Evolutionary conservation across 345 rosid species (phyloP), one percentile per base, ranked within the genome.

Genomic region (Salix caprea): DNA sequence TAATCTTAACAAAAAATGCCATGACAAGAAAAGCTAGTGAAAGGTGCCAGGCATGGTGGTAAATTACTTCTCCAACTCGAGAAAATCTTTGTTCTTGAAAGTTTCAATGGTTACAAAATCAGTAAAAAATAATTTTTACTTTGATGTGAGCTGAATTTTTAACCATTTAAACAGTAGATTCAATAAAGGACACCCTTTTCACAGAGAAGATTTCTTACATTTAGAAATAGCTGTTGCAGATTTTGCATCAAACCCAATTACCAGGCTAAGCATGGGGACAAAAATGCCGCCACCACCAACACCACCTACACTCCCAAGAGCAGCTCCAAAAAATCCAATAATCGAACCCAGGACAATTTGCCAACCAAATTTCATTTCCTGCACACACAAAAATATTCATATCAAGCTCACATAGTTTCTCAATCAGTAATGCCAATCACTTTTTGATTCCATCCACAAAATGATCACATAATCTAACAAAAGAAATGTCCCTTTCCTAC

Each of bases 211-310:
- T 52, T 2, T 65, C 87, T 77, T 81, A 88, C 90, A 88, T 84
- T 88, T 88, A 28, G 90, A 88, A 19, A 88, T 84, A 39, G 90
- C 90, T 11, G 87, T 88, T 2, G 88, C 79, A 8, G 90, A 86
- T 75, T 88, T 88, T 16, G 87, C 74, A 76, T 88, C 89, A 68
- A 88, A 88, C 32, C 89, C 89, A 61, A 86, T 76, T 70, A 88
- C 81, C 11, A 86, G 70, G 71, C 78, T 81, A 46, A 82, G 90
- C 89, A 88, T 85, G 39, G 90, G 88, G 72, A 85, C 90, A 30
- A 87, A 87, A 79, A 87, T 82, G 64, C 90, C 87, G 1, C 90
- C 90, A 0, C 90, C 88, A 10, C 90, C 86, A 67, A 87, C 88
- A 1, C 90, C 90, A 12, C 86, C 88, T 1, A 86, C 89, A 61